Conservation (phyloP, 1,284 basidiomycete genomes). For the Cutaneotrichosporon cavernicola region DNA sequence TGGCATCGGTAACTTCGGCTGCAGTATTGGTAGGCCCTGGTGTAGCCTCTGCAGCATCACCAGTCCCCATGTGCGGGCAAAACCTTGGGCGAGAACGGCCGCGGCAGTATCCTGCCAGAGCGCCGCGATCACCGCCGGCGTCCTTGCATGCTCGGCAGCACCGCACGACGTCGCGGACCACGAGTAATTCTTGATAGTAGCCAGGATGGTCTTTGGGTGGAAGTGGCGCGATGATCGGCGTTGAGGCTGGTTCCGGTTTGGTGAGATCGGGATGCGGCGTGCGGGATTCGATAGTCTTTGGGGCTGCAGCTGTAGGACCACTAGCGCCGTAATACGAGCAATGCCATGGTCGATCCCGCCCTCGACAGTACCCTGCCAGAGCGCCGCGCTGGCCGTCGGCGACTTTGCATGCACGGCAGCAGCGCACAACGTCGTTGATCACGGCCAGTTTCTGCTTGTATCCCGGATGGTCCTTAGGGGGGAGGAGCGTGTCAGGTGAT, state of each 20-base stretch:
- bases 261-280: neutral
- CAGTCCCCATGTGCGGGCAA: neutral
- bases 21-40: neutral
- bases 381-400: slow-evolving; percentile 1
- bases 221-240: neutral
- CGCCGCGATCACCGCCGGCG: neutral
- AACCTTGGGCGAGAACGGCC: neutral
- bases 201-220: neutral
- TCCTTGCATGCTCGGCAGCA: neutral
- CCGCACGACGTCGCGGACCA: neutral
- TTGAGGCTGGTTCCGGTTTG: neutral
- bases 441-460: neutral
- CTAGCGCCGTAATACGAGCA: neutral
- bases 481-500: neutral
- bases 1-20: no score
- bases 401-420: neutral
- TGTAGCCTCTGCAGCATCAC: neutral
- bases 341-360: neutral
- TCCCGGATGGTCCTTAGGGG: neutral
- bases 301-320: neutral
- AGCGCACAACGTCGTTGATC: neutral
- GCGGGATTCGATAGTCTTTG: neutral
- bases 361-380: slow-evolving; percentile 1
- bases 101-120: neutral
- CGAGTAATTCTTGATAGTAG: neutral